Evolutionary conservation across 192 early-diverging fungal species (phyloP).

Genomic region (Backusella circina): DNA sequence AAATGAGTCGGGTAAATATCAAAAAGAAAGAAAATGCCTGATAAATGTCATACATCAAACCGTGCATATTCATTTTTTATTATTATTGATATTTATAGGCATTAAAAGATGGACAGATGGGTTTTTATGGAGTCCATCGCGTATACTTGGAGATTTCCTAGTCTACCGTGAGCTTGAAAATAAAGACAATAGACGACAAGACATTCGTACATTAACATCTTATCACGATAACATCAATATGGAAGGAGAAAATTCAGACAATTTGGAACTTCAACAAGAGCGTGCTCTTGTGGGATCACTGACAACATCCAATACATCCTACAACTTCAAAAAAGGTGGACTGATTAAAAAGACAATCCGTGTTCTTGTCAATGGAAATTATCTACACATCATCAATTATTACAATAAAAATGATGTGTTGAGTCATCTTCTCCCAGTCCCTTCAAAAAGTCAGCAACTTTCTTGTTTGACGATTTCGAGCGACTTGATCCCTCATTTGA

Average conservation of each 20-base stretch:
- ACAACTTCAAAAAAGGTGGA: conserved; percentile 39
- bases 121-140: conserved; percentile 61
- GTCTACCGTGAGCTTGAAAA: conserved; percentile 53
- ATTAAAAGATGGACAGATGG: conserved; percentile 79
- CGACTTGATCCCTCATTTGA: conserved; percentile 31
- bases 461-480: conserved; percentile 50
- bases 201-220: not conserved
- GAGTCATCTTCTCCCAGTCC: conserved; percentile 42
- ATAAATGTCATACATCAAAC: not conserved
- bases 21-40: not conserved
- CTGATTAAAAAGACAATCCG: conserved; percentile 68
- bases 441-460: conserved; percentile 46
- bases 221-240: not conserved
- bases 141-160: conserved; percentile 64
- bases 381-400: conserved; percentile 36
- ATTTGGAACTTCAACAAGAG: not conserved
- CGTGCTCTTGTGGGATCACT: conserved; percentile 28
- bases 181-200: conserved; percentile 16
- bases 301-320: conserved; percentile 20
- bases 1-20: conserved; percentile 21
- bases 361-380: conserved; percentile 38
- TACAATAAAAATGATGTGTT: conserved; percentile 49
- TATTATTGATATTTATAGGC: conserved; percentile 18
- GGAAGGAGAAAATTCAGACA: not conserved
- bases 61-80: not conserved